These are phyloP conservation scores for Suillus placidus DNA, from an alignment of 768 basidiomycete genomes.

Conservation along the genomic window DNA sequence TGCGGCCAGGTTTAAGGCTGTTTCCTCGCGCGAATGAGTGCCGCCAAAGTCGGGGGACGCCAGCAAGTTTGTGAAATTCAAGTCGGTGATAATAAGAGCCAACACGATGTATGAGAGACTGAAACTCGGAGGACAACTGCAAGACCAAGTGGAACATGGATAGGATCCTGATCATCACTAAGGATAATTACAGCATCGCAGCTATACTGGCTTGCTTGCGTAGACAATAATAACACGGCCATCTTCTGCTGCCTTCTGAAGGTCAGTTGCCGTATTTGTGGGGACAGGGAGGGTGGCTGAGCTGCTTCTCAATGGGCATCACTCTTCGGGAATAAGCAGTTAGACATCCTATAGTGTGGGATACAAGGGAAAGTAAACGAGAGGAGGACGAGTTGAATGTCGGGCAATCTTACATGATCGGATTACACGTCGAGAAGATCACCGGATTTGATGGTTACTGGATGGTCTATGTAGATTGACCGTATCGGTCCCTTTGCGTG, in stretches of 20 bases:
- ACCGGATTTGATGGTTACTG: no score
- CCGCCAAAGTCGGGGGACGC: constrained; percentile 23
- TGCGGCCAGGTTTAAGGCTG: background rate
- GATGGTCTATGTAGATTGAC: background rate
- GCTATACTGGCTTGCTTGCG: constrained; percentile 20
- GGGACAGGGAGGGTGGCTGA: constrained; percentile 27
- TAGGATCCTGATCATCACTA: constrained; percentile 9
- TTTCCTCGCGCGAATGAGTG: constrained; percentile 21
- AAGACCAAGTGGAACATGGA: constrained; percentile 22
- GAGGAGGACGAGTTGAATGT: constrained; percentile 6
- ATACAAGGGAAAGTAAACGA: constrained; percentile 18
- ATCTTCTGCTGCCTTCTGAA: constrained; percentile 28
- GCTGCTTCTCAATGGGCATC: constrained; percentile 24
- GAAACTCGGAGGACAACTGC: background rate
- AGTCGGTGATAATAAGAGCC: background rate
- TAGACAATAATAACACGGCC: constrained; percentile 42
- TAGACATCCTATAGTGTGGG: constrained; percentile 34
- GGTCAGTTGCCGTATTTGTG: constrained; percentile 7
- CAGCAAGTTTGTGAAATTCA: constrained; percentile 10
- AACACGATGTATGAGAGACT: background rate
- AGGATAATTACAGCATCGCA: constrained; percentile 29
- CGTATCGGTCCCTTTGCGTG: background rate
- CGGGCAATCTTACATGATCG: background rate
- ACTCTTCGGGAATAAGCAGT: constrained; percentile 30
- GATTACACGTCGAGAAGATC: background rate